Percentiles rank a stretch among this genome's conserved stretches.
Conservation (phyloP, 345 rosid species). For the Pugionium cornutum region DNA sequence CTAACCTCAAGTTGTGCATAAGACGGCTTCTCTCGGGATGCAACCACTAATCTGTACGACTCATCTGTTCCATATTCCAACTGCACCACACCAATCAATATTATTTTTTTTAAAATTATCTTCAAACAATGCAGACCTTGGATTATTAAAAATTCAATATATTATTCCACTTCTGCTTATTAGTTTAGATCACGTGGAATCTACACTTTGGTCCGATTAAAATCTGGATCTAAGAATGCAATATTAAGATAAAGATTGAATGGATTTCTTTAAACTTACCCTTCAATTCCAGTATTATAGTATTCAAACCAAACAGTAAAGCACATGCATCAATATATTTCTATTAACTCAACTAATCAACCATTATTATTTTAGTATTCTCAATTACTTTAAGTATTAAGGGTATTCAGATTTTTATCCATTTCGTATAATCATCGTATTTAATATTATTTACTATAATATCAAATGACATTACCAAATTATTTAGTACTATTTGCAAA, state of each 20-base stretch:
- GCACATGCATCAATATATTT: not conserved
- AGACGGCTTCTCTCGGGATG: conserved; percentile 47
- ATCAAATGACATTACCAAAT: too few relatives aligned
- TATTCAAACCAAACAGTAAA: not conserved
- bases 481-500: too few relatives aligned
- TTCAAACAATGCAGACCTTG: not conserved
- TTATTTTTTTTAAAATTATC: too few relatives aligned
- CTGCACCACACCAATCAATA: conserved; percentile 41
- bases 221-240: conserved; percentile 7
- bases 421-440: too few relatives aligned
- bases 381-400: too few relatives aligned
- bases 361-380: too few relatives aligned
- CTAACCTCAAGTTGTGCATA: conserved; percentile 62
- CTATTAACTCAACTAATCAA: too few relatives aligned
- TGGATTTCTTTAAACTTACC: not conserved
- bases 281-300: not conserved
- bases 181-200: not conserved
- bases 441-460: too few relatives aligned
- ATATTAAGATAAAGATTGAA: not conserved
- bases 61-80: conserved; percentile 63
- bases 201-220: not conserved
- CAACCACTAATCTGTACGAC: conserved; percentile 59
- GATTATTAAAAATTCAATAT: not conserved
- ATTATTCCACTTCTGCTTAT: too few relatives aligned
- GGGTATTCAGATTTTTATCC: too few relatives aligned